These are phyloP conservation scores for Ustilago lituana DNA, from an alignment of 1,284 basidiomycete genomes.

Conservation along the genomic window DNA sequence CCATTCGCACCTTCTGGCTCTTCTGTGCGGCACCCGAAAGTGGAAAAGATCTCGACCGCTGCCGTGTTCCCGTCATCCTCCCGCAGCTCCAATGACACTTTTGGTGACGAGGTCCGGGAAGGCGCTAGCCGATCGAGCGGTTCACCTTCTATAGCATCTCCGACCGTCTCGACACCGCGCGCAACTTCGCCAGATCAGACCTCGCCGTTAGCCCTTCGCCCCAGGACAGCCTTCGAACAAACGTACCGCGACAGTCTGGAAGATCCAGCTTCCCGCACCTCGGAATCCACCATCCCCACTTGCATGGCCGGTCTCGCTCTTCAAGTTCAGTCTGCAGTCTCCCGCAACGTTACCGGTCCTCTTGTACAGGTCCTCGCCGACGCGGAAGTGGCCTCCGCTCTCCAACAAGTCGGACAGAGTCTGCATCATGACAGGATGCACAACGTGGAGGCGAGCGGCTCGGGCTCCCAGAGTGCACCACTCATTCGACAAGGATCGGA, in stretches of 20 bases:
- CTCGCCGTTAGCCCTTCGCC: constrained; percentile 3
- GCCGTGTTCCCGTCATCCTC: constrained; percentile 20
- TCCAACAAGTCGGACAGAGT: constrained; percentile 8
- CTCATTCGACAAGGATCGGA: constrained; percentile 12
- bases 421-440: neutral
- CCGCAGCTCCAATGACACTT: constrained; percentile 18
- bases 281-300: constrained; percentile 21
- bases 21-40: constrained; percentile 5
- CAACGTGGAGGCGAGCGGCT: constrained; percentile 3
- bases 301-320: constrained; percentile 34
- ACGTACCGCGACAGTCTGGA: constrained; percentile 13
- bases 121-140: constrained; percentile 10
- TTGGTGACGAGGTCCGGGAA: constrained; percentile 1
- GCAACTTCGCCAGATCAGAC: constrained; percentile 28
- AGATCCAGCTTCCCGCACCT: constrained; percentile 1
- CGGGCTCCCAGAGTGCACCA: neutral
- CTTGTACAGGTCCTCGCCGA: constrained; percentile 39
- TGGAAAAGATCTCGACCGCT: constrained; percentile 24
- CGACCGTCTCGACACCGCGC: constrained; percentile 31
- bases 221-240: constrained; percentile 7
- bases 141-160: constrained; percentile 30
- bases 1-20: constrained; percentile 6
- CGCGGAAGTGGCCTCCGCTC: constrained; percentile 23
- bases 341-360: constrained; percentile 41
- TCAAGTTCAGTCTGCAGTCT: constrained; percentile 43